Percentiles rank a stretch among this genome's conserved stretches.
Evolutionary conservation across 1,139 yeast genomes (phyloP).

Genomic region (Scheffersomyces stambukii): DNA sequence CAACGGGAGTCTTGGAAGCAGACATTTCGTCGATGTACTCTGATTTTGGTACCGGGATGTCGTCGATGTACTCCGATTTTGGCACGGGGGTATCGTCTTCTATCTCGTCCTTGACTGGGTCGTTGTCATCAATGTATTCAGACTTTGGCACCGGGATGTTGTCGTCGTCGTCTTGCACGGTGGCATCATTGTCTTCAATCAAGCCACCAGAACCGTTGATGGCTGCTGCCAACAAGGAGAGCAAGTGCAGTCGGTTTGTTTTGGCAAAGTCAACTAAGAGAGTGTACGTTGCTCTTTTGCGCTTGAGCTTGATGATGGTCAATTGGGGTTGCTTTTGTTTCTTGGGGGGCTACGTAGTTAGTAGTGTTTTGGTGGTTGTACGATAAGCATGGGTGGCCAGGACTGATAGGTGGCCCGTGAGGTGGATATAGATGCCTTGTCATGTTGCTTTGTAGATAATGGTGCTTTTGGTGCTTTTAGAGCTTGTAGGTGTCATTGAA

Average conservation of each 20-base stretch:
- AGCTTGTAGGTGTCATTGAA: too few species aligned
- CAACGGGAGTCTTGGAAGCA: slow-evolving; percentile 9
- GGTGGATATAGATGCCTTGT: too few species aligned
- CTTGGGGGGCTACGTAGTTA: slow-evolving; percentile 36
- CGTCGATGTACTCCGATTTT: slow-evolving; percentile 21
- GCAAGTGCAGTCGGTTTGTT: too few species aligned
- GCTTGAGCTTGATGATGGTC: slow-evolving; percentile 42
- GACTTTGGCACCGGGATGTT: slow-evolving; percentile 1
- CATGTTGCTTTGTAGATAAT: too few species aligned
- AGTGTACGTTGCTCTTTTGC: slow-evolving; percentile 40
- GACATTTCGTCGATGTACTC: slow-evolving; percentile 1
- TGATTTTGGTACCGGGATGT: slow-evolving; percentile 1
- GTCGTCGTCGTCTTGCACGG: slow-evolving; percentile 22
- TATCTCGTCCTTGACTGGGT: slow-evolving; percentile 23
- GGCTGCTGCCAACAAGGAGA: slow-evolving; percentile 32
- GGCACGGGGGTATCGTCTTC: slow-evolving; percentile 26
- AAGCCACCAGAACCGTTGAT: slow-evolving; percentile 50
- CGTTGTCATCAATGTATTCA: slow-evolving; percentile 11
- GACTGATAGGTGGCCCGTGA: too few species aligned
- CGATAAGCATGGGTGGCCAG: too few species aligned
- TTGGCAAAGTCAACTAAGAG: slow-evolving; percentile 33
- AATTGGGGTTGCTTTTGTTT: slow-evolving; percentile 15
- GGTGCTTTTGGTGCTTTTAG: too few species aligned
- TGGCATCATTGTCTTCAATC: slow-evolving; percentile 24
- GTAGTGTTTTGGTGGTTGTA: too few species aligned